Evolutionary conservation across 169 alveolate genomes (phyloP).

Genomic region (Plasmodium inui): DNA sequence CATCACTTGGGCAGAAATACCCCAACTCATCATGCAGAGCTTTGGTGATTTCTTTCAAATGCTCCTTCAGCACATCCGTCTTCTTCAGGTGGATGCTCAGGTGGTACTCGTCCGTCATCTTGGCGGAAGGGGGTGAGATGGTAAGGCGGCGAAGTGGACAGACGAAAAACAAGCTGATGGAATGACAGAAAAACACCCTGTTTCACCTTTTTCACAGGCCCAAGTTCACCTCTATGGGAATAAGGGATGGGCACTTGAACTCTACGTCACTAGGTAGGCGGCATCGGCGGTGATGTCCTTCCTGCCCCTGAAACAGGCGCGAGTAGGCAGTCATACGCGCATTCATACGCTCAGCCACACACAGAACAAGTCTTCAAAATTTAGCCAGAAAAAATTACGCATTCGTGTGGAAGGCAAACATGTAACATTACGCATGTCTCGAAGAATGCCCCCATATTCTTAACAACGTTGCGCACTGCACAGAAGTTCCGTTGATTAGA

Average conservation of each 20-base stretch:
- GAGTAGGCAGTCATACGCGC: background rate
- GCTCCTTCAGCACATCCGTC: constrained; percentile 16
- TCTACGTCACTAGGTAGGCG: background rate
- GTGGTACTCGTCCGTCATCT: constrained; percentile 23
- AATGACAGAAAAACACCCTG: background rate
- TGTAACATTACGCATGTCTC: background rate
- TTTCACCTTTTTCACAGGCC: background rate
- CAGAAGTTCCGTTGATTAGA: background rate
- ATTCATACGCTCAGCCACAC: background rate
- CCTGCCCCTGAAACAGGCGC: background rate
- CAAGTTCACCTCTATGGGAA: background rate
- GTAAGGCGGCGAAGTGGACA: no score
- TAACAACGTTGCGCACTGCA: constrained; percentile 12
- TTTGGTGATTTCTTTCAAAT: background rate
- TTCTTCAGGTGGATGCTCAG: background rate
- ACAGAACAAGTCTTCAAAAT: background rate
- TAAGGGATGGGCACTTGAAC: no score
- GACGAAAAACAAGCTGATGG: background rate
- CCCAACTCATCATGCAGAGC: constrained; percentile 2
- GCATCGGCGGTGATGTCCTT: background rate
- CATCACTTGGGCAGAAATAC: constrained; percentile 8
- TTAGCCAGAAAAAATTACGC: background rate
- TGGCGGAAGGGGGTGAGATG: background rate
- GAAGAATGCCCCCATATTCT: constrained; percentile 16
- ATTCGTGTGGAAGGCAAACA: constrained; percentile 1